Base-by-base conservation (phyloP, 2,329 filamentous ascomycete genomes). In the Fusarium papillatum region DNA sequence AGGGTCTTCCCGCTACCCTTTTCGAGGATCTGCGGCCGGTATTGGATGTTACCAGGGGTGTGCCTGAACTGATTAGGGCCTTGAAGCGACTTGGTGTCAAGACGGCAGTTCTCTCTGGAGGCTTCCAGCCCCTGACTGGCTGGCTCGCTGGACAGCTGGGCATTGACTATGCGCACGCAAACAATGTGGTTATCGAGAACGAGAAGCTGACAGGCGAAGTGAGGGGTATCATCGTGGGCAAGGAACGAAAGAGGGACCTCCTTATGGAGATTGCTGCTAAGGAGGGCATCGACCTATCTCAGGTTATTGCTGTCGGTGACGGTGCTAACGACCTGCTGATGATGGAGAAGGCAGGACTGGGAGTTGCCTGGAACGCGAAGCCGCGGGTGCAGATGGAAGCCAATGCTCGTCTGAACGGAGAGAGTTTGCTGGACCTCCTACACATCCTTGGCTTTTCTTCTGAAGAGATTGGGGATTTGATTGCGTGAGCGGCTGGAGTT, bases 61-160 rank as follows among this genome's bases (percentile, higher is more conserved):
- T 95, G 2, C 90, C 88, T 22, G 91, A 95, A 74, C 88, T 98
- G 22, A 89, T 98, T 74, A 89, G 85, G 71, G 93, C 93, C 0
- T 86, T 99, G 64, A 95, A 94, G 84, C 88, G 90, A 26, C 86
- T 98, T 7, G 96, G 96, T 10, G 93, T 94, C 84, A 96, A 95
- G 85, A 95, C 95, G 2, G 97, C 96, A 0, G 96, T 99, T 7
- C 86, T 98, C 38, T 98, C 95, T 39, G 97, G 97, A 55, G 97
- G 97, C 0, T 99, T 99, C 85, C 91, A 95, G 75, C 96, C 96
- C 1, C 86, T 98, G 75, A 97, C 97, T 0, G 89, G 92, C 69
- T 98, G 96, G 95, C 90, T 98, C 41, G 95, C 95, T 19, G 88
- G 88, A 48, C 89, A 95, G 80, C 87, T 99, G 31, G 95, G 95